Evolutionary conservation across 1,284 basidiomycete genomes (phyloP), one percentile per base, ranked within the genome.

Genomic region (Sanghuangporus baumii): DNA sequence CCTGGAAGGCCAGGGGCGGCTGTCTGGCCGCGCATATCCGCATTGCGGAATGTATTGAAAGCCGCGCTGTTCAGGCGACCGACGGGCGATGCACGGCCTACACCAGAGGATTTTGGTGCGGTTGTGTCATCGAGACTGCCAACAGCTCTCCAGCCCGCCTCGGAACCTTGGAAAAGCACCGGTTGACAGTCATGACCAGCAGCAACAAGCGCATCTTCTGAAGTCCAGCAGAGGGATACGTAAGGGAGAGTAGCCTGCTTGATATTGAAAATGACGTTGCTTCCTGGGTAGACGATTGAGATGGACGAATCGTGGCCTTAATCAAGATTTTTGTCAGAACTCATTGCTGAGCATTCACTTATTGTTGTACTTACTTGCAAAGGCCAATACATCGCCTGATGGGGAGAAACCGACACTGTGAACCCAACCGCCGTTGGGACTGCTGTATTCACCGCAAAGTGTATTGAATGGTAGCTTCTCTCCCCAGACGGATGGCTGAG

Each of bases 131-230:
- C 95, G 67, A 98, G 83, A 63, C 88, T 91, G n/a, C 92, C 88
- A 57, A 84, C 76, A 61, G 85, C 77, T 58, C 82, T 78, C 94
- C 94, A 97, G 1, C 91, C 91, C 5, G 66, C 76, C 59, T 81
- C 78, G 52, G 80, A 81, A 9, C 93, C 94, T 1, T 84, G 80
- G 76, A 93, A 95, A 31, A 96, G 84, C 38, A 96, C 79, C 0
- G 97, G 97, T 74, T 97, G 94, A 76, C 97, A 99, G 73, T 99
- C 97, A 76, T 99, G 96, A 0, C 97, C 97, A 0, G 95, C 97
- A 0, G 94, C 95, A 40, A 99, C 83, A 67, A 98, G 75, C 8
- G 84, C 77, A 62, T 87, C 81, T 74, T 98, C 95, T 34, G 86
- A 81, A 1, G 88, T 89, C 86, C 94, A 99, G 11, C 88, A 80